Conservation (phyloP, 805 yeast genomes). For the Candida dendrica region DNA sequence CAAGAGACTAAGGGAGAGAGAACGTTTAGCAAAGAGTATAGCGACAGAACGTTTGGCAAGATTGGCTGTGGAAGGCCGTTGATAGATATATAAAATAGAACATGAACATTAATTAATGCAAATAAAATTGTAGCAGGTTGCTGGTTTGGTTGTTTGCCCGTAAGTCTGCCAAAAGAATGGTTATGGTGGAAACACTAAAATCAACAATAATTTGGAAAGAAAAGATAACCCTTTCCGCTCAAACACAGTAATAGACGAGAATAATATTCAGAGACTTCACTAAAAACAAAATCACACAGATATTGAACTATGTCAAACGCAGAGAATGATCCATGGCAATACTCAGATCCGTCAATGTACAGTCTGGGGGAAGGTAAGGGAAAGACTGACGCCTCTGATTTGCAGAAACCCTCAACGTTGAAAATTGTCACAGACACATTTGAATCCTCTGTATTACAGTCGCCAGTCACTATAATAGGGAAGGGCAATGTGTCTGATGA, state of each 20-base stretch:
- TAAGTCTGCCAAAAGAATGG: not conserved
- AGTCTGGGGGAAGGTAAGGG: not conserved
- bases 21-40: constrained; percentile 28
- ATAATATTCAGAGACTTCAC: not conserved
- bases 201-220: not conserved
- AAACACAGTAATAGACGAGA: not conserved
- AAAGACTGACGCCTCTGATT: too few relatives aligned
- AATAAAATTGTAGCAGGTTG: too few relatives aligned
- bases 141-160: not conserved
- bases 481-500: not conserved
- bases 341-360: constrained; percentile 5
- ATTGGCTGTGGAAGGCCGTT: constrained; percentile 12
- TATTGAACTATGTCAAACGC: not conserved
- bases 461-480: not conserved
- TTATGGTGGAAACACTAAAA: not conserved
- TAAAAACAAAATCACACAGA: not conserved
- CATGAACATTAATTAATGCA: too few relatives aligned
- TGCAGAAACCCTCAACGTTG: not conserved
- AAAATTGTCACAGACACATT: not conserved
- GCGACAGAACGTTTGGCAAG: constrained; percentile 24
- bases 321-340: constrained; percentile 5
- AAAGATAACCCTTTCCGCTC: not conserved
- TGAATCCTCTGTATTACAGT: not conserved
- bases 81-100: not conserved
- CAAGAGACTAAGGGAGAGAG: constrained; percentile 54